A percentile compares a stretch with the other conserved stretches of the same genome.
phyloP scores from a whole-genome alignment of 345 rosid species.

The Mercurialis annua region DNA sequence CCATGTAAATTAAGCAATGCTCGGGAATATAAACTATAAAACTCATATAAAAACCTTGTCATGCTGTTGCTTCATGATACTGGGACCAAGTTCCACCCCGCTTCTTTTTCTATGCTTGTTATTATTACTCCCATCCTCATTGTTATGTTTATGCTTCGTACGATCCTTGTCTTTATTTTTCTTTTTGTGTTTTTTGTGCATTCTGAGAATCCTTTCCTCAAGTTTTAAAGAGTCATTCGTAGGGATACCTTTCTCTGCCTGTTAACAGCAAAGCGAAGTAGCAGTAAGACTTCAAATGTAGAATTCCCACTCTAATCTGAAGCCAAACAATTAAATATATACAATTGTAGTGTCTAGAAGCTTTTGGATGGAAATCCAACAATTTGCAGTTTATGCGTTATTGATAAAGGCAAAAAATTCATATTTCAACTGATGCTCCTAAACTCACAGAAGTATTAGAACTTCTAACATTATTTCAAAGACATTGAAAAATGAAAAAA shows the following conservation, averaged over 20 bases:
- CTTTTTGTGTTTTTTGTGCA: constrained; percentile 75
- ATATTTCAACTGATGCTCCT: too few relatives aligned
- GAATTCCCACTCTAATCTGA: not conserved
- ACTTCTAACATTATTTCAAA: too few relatives aligned
- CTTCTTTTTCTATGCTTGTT: constrained; percentile 67
- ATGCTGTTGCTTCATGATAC: constrained; percentile 69
- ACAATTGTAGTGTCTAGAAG: too few relatives aligned
- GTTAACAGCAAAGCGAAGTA: not conserved
- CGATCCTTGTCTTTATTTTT: constrained; percentile 74
- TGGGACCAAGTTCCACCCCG: constrained; percentile 60
- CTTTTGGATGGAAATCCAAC: too few relatives aligned
- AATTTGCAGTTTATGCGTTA: too few relatives aligned
- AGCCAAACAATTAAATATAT: too few relatives aligned
- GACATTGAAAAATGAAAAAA: too few relatives aligned
- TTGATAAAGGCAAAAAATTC: too few relatives aligned
- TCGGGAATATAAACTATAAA: not conserved
- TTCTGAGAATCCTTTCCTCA: constrained; percentile 78
- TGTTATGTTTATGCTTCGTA: constrained; percentile 73
- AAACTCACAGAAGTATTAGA: too few relatives aligned
- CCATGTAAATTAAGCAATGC: not conserved
- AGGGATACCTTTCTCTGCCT: constrained; percentile 74
- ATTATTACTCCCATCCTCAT: constrained; percentile 65
- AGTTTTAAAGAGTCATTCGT: constrained; percentile 57
- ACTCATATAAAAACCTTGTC: constrained; percentile 51
- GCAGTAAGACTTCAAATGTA: not conserved